Evolutionary conservation across 208 protist genomes (phyloP).

Genomic region (Trypanosomatidae sp.): DNA sequence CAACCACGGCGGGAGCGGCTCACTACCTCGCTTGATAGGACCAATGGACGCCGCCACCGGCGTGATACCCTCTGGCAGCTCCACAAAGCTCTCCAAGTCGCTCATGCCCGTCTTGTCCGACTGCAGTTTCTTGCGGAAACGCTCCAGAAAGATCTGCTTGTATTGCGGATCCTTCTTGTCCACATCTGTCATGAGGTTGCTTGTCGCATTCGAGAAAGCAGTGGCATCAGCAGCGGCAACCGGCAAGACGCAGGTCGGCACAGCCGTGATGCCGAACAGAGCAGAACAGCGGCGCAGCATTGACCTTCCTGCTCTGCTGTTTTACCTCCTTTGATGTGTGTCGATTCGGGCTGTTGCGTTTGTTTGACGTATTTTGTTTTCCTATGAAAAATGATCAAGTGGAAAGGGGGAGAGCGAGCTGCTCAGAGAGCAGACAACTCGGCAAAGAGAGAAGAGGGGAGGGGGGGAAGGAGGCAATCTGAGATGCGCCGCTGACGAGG

Average conservation of each 20-base stretch:
- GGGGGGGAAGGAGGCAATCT: neutral
- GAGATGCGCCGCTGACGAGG: neutral
- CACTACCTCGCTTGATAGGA: conserved; percentile 72
- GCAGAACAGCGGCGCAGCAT: conserved; percentile 31
- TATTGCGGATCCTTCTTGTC: conserved; percentile 51
- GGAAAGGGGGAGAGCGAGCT: neutral
- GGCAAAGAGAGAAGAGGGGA: conserved; percentile 1
- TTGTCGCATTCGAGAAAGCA: conserved; percentile 2
- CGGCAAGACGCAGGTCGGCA: conserved; percentile 12
- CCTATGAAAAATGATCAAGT: neutral
- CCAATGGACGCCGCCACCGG: conserved; percentile 69
- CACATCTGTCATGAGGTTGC: conserved; percentile 29
- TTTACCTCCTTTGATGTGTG: neutral
- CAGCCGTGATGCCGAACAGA: conserved; percentile 17
- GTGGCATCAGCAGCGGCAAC: conserved; percentile 10
- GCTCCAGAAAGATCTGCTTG: conserved; percentile 75
- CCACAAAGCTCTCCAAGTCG: conserved; percentile 77
- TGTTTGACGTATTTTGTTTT: neutral
- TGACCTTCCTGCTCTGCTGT: neutral
- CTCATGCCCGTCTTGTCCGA: conserved; percentile 70
- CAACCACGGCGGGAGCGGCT: conserved; percentile 91
- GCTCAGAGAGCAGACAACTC: neutral
- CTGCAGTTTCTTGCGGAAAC: conserved; percentile 69
- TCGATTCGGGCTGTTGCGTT: neutral
- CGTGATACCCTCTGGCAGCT: conserved; percentile 66